Percentiles rank a stretch among this genome's conserved stretches.
Evolutionary conservation across 495 filamentous ascomycete genomes (phyloP).

Genomic region (Tuber aestivum): DNA sequence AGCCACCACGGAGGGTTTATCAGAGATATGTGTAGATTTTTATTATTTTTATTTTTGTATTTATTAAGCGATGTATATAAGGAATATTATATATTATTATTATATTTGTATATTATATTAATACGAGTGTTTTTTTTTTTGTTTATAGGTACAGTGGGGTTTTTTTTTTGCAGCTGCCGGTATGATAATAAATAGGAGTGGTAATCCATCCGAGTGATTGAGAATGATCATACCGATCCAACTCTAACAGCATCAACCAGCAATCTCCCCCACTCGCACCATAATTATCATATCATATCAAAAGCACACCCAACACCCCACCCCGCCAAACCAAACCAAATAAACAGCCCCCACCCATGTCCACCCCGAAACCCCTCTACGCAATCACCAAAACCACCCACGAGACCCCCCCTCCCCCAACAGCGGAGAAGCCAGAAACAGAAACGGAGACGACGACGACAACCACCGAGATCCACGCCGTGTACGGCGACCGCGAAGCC

Average conservation of each 20-base stretch:
- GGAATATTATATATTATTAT: neutral
- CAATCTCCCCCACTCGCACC: conserved; percentile 7
- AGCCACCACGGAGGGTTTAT: neutral
- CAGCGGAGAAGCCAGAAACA: too few species aligned
- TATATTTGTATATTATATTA: neutral
- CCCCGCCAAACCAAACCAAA: too few species aligned
- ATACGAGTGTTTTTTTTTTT: neutral
- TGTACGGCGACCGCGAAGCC: conserved; percentile 20
- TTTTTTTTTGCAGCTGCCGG: neutral
- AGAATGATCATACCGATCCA: neutral
- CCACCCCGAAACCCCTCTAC: conserved; percentile 8
- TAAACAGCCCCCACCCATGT: too few species aligned
- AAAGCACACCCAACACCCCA: too few species aligned
- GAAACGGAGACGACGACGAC: too few species aligned
- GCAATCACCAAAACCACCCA: neutral
- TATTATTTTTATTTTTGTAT: conserved; percentile 5
- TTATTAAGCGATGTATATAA: neutral
- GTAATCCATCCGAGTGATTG: neutral
- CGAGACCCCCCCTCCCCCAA: neutral
- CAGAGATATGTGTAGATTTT: neutral
- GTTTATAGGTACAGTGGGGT: too few species aligned
- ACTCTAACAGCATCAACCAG: conserved; percentile 11
- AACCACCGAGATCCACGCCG: conserved; percentile 8
- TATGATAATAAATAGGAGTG: neutral
- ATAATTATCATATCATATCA: too few species aligned